Evolutionary conservation across 345 rosid genomes (phyloP).

Genomic region (Populus alba): DNA sequence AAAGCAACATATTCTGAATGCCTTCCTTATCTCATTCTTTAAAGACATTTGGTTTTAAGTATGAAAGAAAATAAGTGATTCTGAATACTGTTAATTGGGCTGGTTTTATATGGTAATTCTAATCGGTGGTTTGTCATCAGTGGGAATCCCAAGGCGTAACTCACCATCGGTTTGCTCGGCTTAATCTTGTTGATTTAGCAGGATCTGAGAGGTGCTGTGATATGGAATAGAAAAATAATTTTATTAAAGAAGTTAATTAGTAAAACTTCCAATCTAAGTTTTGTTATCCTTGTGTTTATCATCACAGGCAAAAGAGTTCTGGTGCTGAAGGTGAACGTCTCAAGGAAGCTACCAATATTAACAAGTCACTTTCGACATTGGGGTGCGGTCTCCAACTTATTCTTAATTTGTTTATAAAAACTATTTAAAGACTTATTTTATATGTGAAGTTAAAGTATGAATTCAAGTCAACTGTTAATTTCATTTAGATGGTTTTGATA

Average conservation of each 20-base stretch:
- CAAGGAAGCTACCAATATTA: conserved; percentile 96
- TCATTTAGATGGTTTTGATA: conserved; percentile 8
- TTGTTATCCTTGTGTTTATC: not conserved
- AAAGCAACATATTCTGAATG: not conserved
- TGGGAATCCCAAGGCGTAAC: conserved; percentile 97
- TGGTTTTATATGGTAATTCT: conserved; percentile 7
- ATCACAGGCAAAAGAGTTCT: conserved; percentile 85
- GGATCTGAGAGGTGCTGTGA: conserved; percentile 88
- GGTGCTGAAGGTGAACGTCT: conserved; percentile 99
- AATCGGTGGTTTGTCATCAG: conserved; percentile 36
- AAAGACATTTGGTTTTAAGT: not conserved
- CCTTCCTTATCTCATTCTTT: not conserved
- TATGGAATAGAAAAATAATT: not conserved
- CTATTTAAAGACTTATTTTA: not conserved
- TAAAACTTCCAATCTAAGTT: not conserved
- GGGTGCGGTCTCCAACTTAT: conserved; percentile 46
- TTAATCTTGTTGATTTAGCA: conserved; percentile 96
- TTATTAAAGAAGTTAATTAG: not conserved
- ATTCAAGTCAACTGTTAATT: conserved; percentile 1
- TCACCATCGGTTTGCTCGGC: conserved; percentile 95
- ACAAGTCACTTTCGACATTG: conserved; percentile 95
- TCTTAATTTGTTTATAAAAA: not conserved
- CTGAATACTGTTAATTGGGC: not conserved
- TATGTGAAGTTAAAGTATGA: not conserved
- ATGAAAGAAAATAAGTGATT: not conserved